Conservation (phyloP, 2,329 filamentous ascomycete genomes). For the Pseudogymnoascus sp. region DNA sequence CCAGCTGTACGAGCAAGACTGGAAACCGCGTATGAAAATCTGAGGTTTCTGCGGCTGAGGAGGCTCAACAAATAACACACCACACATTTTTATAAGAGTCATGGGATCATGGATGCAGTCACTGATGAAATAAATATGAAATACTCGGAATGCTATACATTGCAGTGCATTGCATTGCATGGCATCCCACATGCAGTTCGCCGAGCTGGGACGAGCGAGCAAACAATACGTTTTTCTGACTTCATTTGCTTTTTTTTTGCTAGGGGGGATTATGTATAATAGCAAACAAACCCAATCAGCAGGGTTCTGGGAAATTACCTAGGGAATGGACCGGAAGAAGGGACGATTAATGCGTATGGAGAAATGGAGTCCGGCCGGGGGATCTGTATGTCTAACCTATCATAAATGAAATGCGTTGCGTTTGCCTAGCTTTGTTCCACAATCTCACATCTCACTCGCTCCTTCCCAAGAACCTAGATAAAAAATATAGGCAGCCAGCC, state of each 20-base stretch:
- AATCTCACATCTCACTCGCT: not conserved
- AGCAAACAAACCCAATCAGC: not conserved
- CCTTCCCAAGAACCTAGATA: not conserved
- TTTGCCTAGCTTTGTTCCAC: not conserved
- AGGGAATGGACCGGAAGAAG: not conserved
- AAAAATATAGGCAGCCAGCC: not conserved
- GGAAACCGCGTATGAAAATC: slow-evolving; percentile 33
- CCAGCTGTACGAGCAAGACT: slow-evolving; percentile 50
- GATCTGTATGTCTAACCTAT: not conserved
- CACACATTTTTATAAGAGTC: not conserved
- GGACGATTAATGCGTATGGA: not conserved
- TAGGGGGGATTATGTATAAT: too few species aligned
- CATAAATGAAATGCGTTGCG: not conserved
- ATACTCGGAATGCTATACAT: not conserved
- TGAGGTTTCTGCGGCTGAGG: not conserved
- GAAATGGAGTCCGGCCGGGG: not conserved
- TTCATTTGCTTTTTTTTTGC: not conserved
- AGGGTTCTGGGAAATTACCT: not conserved
- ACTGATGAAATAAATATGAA: not conserved
- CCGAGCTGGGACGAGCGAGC: not conserved
- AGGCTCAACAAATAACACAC: not conserved
- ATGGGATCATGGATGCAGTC: not conserved
- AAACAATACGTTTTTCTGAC: not conserved
- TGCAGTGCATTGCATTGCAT: not conserved
- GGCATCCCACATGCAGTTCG: not conserved